Evolutionary conservation across 2,329 filamentous ascomycete species (phyloP).

Genomic region (Aspergillus japonicus): DNA sequence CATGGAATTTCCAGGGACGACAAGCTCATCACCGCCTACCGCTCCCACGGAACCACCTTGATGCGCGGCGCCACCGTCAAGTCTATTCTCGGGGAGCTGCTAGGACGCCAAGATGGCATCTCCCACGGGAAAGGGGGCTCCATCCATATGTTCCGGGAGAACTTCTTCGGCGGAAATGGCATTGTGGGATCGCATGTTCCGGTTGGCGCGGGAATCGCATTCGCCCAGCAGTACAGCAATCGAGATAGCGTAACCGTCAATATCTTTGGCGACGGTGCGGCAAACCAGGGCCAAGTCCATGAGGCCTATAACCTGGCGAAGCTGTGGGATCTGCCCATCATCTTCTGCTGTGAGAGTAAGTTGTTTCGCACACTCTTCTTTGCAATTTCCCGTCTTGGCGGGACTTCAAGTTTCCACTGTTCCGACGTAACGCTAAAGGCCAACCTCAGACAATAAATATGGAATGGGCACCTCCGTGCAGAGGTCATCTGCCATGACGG

Average conservation of each 20-base stretch:
- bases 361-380: conserved; percentile 37
- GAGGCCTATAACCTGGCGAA: conserved; percentile 99
- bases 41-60: conserved; percentile 92
- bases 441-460: conserved; percentile 86
- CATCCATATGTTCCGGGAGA: conserved; percentile 98
- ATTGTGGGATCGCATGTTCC: conserved; percentile 97
- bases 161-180: conserved; percentile 96
- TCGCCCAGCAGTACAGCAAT: conserved; percentile 87
- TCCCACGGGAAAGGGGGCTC: conserved; percentile 96
- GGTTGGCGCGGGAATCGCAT: conserved; percentile 89
- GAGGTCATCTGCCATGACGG: conserved; percentile 87
- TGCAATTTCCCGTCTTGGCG: neutral
- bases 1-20: conserved; percentile 85
- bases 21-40: conserved; percentile 93
- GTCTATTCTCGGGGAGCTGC: conserved; percentile 88
- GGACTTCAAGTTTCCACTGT: neutral
- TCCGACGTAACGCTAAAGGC: conserved; percentile 5
- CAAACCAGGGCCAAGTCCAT: conserved; percentile 97
- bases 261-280: conserved; percentile 92
- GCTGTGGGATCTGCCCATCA: conserved; percentile 88
- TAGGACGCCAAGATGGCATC: conserved; percentile 90
- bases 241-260: conserved; percentile 74
- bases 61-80: conserved; percentile 88
- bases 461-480: conserved; percentile 95
- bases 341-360: conserved; percentile 96